Evolutionary conservation across 345 rosid species (phyloP), one percentile per base, ranked within the genome.

Genomic region (Salix arbutifolia): DNA sequence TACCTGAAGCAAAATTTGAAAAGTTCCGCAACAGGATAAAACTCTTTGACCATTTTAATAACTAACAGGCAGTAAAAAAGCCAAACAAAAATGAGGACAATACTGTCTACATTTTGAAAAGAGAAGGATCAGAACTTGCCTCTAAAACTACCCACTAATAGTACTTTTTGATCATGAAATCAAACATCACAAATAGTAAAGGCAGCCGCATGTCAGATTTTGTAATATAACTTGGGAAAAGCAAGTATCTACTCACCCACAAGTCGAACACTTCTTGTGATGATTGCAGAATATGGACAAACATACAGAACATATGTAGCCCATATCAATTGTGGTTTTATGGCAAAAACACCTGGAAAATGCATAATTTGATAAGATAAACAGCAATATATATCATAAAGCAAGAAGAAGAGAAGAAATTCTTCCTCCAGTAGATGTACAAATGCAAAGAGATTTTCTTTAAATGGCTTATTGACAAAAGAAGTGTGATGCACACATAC

Each of bases 301-400:
- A 78, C 99, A 93, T 42, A 95, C 99, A 48, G 98, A 95, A 76
- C 99, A 95, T 65, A 93, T 87, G 80, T 91, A 91, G 65, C 99
- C 97, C 98, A 90, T 89, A 85, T 95, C 99, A 73, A 95, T 93
- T 6, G 99, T 91, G 76, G 86, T 90, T 83, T 95, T 95, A 68
- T 95, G 98, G 89, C 98, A 95, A 84, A 95, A 95, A 74, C 99
- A 95, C 87, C 97, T 95, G 89, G 84, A 86, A 70, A 74, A 82
- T 74, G 25, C 71, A 70, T 25, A 77, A 58, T 19, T 67, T 42
- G n/a, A 67, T 64, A 50, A 83, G 69, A 18, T 65, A 50, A 40
- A 38, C 19, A 25, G n/a, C 56, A 42, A 26, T 40, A 60, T 23
- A 3, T 6, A 14, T 37, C 37, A 25, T 37, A 9, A 67, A 30